Evolutionary conservation across 140 eudicot genomes (phyloP), one percentile per base, ranked within the genome.

Genomic region (Anethum foeniculum): DNA sequence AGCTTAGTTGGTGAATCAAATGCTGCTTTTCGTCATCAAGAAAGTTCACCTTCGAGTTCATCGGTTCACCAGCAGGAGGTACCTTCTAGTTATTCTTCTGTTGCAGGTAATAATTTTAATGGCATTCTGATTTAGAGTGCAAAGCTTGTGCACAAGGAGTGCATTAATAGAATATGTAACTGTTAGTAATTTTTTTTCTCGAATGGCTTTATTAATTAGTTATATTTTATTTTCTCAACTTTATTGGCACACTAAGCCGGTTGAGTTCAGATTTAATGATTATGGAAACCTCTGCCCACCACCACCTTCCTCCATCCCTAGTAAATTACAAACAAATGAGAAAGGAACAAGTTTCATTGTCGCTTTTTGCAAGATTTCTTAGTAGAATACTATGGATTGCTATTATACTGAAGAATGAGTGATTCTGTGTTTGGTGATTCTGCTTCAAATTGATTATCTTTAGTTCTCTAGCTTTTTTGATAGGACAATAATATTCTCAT

Each of bases 81-180:
- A 95, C 97, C 99, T 92, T 95, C 97, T 95, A 95, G 97, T 95
- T 95, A 92, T 95, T 92, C 97, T 95, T 95, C 99, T 92, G 85
- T 89, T 86, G 85, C 99, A 95, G 99, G 99, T 95, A 95, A 95
- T 82, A 84, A 85, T 85, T 85, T 87, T 79, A 87, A 85, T 84
- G 88, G 80, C 79, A 83, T 88, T 82, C 81, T 82, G 84, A 83
- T 87, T 82, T 82, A 85, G 88, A 89, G 83, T 64, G 79, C 82
- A 89, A 86, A 84, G 86, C 86, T 81, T 84, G 85, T 85, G 83
- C 83, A 80, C 81, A 88, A 78, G 84, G 78, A 83, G 81, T 82
- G 84, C 85, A 77, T 84, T 73, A 58, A 12, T 81, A 82, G 38
- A 65, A 60, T 38, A 34, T 82, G 76, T 58, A 74, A 84, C 80